Percentiles rank a stretch among this genome's conserved stretches.
These are phyloP conservation scores for Metschnikowia gelsemii DNA, from an alignment of 805 yeast genomes.

Conservation along the genomic window DNA sequence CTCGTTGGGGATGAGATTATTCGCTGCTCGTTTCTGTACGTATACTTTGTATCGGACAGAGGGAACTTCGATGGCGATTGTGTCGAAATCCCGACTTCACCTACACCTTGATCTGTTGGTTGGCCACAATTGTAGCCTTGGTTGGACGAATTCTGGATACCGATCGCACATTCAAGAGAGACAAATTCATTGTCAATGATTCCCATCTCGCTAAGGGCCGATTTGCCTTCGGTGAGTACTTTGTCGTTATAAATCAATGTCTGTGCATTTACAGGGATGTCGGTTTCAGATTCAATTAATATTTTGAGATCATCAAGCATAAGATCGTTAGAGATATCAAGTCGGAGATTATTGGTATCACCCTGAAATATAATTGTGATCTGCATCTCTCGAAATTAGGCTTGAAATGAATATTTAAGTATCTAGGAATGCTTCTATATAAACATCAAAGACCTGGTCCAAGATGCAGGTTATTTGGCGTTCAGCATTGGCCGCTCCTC, in stretches of 20 bases:
- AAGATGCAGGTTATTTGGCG: conserved; percentile 5
- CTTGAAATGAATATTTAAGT: background rate
- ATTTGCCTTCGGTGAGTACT: conserved; percentile 32
- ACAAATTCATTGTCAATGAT: conserved; percentile 61
- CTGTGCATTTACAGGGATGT: conserved; percentile 47
- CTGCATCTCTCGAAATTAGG: conserved; percentile 5
- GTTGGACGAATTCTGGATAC: too few relatives aligned
- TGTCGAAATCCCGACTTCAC: background rate
- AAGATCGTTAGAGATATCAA: conserved; percentile 69
- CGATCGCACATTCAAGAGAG: conserved; percentile 29
- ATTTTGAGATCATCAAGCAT: conserved; percentile 68
- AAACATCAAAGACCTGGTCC: background rate
- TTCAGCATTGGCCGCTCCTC: background rate
- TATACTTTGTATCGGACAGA: too few relatives aligned
- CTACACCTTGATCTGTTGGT: background rate
- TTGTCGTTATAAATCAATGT: conserved; percentile 49
- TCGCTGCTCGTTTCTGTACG: background rate
- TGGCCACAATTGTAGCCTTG: background rate
- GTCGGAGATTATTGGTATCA: conserved; percentile 30
- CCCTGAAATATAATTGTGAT: conserved; percentile 22
- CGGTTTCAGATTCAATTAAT: conserved; percentile 68
- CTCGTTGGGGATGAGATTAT: background rate
- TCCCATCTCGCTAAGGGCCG: conserved; percentile 47
- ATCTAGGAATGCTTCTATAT: background rate
- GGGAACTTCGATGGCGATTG: too few relatives aligned